phyloP scores from a whole-genome alignment of 2,329 filamentous ascomycete genomes.

The Aspergillus transmontanensis region DNA sequence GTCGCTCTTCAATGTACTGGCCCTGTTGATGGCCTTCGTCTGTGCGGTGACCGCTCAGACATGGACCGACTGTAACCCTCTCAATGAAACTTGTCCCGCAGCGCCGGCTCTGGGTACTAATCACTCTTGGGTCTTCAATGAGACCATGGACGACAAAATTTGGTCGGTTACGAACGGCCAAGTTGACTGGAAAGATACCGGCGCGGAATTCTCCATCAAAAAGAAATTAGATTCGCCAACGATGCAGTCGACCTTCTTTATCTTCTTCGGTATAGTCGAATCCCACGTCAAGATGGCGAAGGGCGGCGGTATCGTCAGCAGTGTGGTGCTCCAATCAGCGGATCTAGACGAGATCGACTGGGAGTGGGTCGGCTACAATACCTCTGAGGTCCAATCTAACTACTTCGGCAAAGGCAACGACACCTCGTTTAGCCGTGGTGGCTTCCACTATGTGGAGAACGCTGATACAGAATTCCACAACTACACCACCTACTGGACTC shows the following conservation, averaged over 20 bases:
- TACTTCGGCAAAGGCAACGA: constrained; percentile 94
- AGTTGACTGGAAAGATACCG: constrained; percentile 63
- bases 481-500: constrained; percentile 66
- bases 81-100: constrained; percentile 68
- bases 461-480: constrained; percentile 57
- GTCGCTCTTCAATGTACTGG: constrained; percentile 28
- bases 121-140: constrained; percentile 67
- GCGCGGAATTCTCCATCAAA: constrained; percentile 71
- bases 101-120: constrained; percentile 69
- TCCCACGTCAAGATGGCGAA: constrained; percentile 74
- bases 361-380: constrained; percentile 46
- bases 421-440: constrained; percentile 74
- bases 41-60: constrained; percentile 65
- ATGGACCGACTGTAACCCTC: constrained; percentile 74
- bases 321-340: constrained; percentile 81
- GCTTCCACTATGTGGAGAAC: constrained; percentile 67
- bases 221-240: constrained; percentile 76
- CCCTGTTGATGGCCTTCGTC: constrained; percentile 32
- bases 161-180: constrained; percentile 72
- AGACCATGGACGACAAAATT: constrained; percentile 57
- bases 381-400: constrained; percentile 69
- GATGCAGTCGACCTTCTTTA: constrained; percentile 76
- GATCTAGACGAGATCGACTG: constrained; percentile 88
- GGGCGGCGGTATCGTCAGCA: constrained; percentile 75
- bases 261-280: constrained; percentile 82